These are phyloP conservation scores for Nymphaea thermarum DNA, from an alignment of 164 flowering plant genomes.

Conservation along the genomic window DNA sequence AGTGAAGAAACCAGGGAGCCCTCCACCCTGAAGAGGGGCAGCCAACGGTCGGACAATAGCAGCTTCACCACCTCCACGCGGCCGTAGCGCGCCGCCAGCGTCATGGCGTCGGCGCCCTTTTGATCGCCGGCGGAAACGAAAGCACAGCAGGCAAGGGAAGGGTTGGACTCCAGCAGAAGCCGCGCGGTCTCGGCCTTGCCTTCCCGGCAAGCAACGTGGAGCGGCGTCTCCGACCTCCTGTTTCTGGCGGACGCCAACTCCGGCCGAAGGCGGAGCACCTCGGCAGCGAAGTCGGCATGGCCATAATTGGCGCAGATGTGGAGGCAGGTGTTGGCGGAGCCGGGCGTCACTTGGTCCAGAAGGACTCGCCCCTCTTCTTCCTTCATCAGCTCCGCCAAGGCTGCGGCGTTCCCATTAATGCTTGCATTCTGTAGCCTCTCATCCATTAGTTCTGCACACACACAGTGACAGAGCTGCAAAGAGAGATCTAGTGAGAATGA, in stretches of 20 bases:
- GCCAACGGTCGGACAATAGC: neutral
- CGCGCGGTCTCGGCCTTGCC: neutral
- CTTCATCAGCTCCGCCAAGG: no score
- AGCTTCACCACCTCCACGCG: neutral
- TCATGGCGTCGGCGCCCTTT: neutral
- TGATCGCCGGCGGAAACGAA: neutral
- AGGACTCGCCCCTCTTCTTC: no score
- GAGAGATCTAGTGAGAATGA: no score
- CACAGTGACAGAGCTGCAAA: no score
- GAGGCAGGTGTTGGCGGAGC: no score
- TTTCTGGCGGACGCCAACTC: neutral
- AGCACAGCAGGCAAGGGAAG: neutral
- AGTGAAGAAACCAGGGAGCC: neutral
- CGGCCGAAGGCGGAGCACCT: neutral
- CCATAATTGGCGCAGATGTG: neutral
- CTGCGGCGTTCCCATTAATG: no score
- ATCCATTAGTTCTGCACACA: no score
- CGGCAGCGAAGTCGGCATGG: neutral
- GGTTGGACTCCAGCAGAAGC: neutral
- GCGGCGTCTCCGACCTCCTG: constrained; percentile 1
- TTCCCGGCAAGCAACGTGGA: constrained; percentile 2
- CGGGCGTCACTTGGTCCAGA: no score
- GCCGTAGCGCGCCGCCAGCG: neutral
- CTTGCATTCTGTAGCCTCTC: no score
- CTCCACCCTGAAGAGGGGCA: neutral